Evolutionary conservation across 1,284 basidiomycete genomes (phyloP), one percentile per base, ranked within the genome.

Genomic region (Microbotryum saponariae): DNA sequence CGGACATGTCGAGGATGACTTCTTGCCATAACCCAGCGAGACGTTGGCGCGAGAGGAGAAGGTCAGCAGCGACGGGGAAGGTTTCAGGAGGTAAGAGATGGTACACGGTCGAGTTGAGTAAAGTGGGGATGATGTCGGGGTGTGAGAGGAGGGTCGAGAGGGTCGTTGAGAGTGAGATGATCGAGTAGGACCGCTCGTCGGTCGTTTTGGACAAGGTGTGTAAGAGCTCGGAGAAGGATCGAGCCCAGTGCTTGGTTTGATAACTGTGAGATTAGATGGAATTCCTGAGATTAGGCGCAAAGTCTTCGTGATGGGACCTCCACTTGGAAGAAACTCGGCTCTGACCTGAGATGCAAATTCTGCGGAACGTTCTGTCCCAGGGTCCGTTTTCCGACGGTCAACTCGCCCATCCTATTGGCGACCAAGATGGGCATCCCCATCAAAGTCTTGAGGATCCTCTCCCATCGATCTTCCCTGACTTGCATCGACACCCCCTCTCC

Each of bases 351-450:
- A 2, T 57, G 54, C 6, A 72, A 55, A 16, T 70, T 73, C n/a
- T 61, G 45, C 0, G 84, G 83, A 9, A 82, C 71, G 25, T 72
- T 67, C 4, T 29, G n/a, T 14, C 51, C 56, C 1, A 21, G 8
- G 9, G 44, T 16, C 9, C 56, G 23, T n/a, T n/a, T n/a, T 29
- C 56, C 74, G 73, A 25, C 74, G 77, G 48, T 74, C 77, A 50
- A 3, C 1, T 8, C 29, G 33, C 66, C 66, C 51, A 82, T 72
- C 6, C 79, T 78, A 73, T 91, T 91, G 18, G 86, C 84, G 16
- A 86, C 81, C 72, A 82, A 87, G 14, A 76, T 75, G 31, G 88
- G 86, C 6, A 89, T 75, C 12, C 81, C 78, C 51, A 82, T 75
- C 12, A 84, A 61, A 65, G 81, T 79, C n/a, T 80, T 80, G 23